These are phyloP conservation scores for Kuraishia hungarica DNA, from an alignment of 805 yeast species.

Conservation along the genomic window DNA sequence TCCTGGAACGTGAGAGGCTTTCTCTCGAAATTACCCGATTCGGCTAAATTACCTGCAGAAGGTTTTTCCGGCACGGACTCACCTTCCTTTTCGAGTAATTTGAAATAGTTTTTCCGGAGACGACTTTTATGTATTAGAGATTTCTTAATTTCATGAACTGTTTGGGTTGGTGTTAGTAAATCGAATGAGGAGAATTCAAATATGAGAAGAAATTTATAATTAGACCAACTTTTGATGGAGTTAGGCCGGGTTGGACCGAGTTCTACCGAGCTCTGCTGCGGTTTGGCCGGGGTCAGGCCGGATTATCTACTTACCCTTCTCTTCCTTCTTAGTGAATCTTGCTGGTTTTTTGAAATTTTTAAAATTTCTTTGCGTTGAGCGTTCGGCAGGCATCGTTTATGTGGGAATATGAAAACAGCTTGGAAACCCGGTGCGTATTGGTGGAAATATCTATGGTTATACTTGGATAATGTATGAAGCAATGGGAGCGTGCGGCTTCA, in stretches of 20 bases:
- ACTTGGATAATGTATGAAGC: neutral
- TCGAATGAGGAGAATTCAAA: too few species aligned
- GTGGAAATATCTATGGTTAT: neutral
- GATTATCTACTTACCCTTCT: neutral
- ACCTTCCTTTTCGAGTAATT: slow-evolving; percentile 68
- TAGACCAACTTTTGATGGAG: too few species aligned
- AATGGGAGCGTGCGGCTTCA: neutral
- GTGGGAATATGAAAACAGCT: neutral
- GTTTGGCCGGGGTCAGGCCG: too few species aligned
- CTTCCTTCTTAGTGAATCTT: neutral
- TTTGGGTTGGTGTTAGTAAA: neutral
- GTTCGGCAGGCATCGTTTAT: neutral
- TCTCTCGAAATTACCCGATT: slow-evolving; percentile 2
- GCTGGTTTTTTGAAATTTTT: neutral
- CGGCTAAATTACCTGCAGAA: slow-evolving; percentile 1
- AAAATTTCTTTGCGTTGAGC: neutral
- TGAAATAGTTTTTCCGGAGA: slow-evolving; percentile 73
- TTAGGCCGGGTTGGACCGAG: too few species aligned
- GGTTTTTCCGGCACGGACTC: slow-evolving; percentile 37
- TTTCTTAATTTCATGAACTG: slow-evolving; percentile 58
- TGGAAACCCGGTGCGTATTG: neutral
- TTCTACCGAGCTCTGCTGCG: too few species aligned
- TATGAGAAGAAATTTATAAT: too few species aligned
- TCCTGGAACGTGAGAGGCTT: slow-evolving; percentile 31
- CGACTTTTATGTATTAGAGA: slow-evolving; percentile 76